Percentiles rank a stretch among this genome's conserved stretches.
These are phyloP conservation scores for Colletotrichum sp. DNA, from an alignment of 2,329 filamentous ascomycete genomes.

Conservation along the genomic window DNA sequence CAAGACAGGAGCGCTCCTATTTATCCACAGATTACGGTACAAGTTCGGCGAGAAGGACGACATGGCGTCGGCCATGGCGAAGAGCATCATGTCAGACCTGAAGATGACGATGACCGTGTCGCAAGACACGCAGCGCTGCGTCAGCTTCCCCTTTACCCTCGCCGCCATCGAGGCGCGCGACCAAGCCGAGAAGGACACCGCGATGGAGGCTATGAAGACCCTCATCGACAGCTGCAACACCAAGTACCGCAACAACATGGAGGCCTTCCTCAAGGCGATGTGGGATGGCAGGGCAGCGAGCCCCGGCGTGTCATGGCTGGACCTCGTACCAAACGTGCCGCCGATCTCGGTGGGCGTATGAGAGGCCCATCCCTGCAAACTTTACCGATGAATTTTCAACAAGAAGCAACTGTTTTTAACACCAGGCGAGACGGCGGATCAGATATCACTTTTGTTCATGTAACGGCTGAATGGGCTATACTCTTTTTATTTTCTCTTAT, in stretches of 20 bases:
- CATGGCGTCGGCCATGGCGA: constrained; percentile 23
- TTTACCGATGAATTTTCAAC: background rate
- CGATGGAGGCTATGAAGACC: constrained; percentile 2
- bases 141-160: constrained; percentile 25
- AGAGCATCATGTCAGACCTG: constrained; percentile 26
- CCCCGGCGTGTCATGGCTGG: constrained; percentile 13
- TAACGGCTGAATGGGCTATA: background rate
- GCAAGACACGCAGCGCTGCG: constrained; percentile 19
- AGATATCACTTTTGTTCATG: constrained; percentile 1
- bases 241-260: constrained; percentile 5
- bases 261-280: background rate
- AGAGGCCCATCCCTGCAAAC: background rate
- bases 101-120: constrained; percentile 24
- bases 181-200: constrained; percentile 2
- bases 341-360: constrained; percentile 13
- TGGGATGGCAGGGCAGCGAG: constrained; percentile 4
- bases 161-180: constrained; percentile 28
- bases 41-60: constrained; percentile 24
- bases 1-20: constrained; percentile 25
- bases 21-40: constrained; percentile 27
- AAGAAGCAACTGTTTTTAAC: background rate
- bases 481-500: background rate
- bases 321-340: background rate
- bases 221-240: constrained; percentile 16
- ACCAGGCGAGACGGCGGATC: background rate